Base-by-base conservation (phyloP, 306 rosid species). In the Vicia sativa region DNA sequence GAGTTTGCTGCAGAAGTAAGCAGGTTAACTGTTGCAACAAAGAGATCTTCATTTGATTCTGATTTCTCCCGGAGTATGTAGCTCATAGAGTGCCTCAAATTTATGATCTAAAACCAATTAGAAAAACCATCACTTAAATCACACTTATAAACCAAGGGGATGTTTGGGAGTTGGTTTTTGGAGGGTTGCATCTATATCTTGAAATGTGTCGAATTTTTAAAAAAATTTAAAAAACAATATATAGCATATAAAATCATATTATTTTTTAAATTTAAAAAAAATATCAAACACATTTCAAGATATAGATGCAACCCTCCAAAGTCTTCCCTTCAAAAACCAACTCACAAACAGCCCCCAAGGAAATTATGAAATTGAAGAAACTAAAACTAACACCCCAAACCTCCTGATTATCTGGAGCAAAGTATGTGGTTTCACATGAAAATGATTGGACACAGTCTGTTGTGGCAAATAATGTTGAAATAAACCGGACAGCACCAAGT, bases 1-100 rank as follows among this genome's bases (percentile, higher is more conserved):
- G 80, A 74, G 70, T 69, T 76, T 15, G 96, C 96, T 34, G 96
- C 93, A 73, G 96, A 85, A 42, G 88, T 83, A 42, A 90, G 82
- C 68, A 92, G 62, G 75, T 86, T 86, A 46, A 92, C 78, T 15
- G 76, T 70, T 53, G 98, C 89, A 73, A 83, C 85, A 76, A 92
- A 85, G 64, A 93, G 91, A 74, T 87, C 90, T 85, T 93, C 93
- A 79, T 90, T 81, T 56, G 76, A 73, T 38, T 15, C 78, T 8
- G 89, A 76, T 60, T 83, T 85, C 85, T 90, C 87, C 59, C 42
- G 85, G 68, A 90, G 69, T 75, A 93, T 79, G 83, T 66, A 65
- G 84, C 79, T 73, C 66, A 86, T 43, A 67, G 83, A 65, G 44
- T 75, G 79, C 77, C 87, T 88, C 86, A 90, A 83, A 60, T 83